phyloP scores from a whole-genome alignment of 2,329 filamentous ascomycete species.

The Coniochaeta sp. region DNA sequence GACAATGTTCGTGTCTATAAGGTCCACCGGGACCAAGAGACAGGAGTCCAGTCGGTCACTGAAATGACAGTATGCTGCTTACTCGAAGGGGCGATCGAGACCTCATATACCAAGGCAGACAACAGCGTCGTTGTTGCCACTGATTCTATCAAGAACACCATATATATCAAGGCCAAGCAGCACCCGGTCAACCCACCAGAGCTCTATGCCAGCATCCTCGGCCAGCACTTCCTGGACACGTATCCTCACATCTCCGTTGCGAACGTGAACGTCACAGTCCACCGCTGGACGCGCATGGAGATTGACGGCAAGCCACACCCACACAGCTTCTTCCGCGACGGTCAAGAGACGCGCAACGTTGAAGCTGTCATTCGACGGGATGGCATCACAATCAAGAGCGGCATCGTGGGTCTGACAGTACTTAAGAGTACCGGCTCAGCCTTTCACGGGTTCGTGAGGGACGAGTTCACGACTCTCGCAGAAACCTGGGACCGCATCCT shows the following conservation, averaged over 20 bases:
- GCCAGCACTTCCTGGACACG: conserved; percentile 78
- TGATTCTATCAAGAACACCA: conserved; percentile 96
- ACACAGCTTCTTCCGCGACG: conserved; percentile 89
- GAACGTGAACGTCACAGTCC: conserved; percentile 73
- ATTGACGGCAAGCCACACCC: conserved; percentile 87
- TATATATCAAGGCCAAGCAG: conserved; percentile 92
- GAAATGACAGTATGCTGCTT: conserved; percentile 95
- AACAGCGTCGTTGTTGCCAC: conserved; percentile 95
- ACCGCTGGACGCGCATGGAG: conserved; percentile 86
- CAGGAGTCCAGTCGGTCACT: conserved; percentile 74
- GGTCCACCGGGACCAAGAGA: conserved; percentile 71
- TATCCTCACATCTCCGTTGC: conserved; percentile 85
- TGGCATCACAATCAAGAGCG: conserved; percentile 69
- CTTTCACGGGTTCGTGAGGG: conserved; percentile 88
- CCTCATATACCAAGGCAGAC: conserved; percentile 83
- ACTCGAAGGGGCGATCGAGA: conserved; percentile 86
- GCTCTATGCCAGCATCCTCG: conserved; percentile 79
- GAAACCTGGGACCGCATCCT: conserved; percentile 95
- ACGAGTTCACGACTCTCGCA: conserved; percentile 85
- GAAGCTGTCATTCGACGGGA: conserved; percentile 62
- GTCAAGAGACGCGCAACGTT: conserved; percentile 78
- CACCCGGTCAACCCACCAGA: conserved; percentile 89
- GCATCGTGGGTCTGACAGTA: conserved; percentile 75
- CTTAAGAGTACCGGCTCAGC: conserved; percentile 95
- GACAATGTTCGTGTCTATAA: conserved; percentile 99